A percentile compares a stretch with the other conserved stretches of the same genome.
Conservation (phyloP, 495 filamentous ascomycete species). For the Sabuloglossum arenarium region DNA sequence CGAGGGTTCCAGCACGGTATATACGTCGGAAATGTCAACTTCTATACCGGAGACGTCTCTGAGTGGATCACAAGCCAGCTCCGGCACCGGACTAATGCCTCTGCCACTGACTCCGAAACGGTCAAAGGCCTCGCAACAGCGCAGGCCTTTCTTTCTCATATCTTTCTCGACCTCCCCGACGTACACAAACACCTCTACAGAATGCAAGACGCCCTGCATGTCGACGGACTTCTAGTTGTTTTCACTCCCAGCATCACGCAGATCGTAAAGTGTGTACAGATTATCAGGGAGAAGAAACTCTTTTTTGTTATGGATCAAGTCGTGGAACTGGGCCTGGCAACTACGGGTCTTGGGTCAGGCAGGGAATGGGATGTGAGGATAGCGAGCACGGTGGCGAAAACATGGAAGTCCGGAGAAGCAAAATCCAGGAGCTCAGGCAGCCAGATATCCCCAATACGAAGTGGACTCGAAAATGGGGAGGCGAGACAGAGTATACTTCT, state of each 20-base stretch:
- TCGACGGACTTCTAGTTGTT: constrained; percentile 39
- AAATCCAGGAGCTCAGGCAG: too few relatives aligned
- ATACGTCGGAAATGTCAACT: constrained; percentile 44
- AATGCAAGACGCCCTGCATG: constrained; percentile 32
- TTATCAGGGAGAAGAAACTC: constrained; percentile 27
- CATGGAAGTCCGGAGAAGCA: neutral
- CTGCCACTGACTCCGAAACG: constrained; percentile 7
- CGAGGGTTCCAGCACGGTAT: constrained; percentile 44
- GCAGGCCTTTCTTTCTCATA: constrained; percentile 41
- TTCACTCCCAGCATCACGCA: constrained; percentile 64
- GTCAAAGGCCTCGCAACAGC: constrained; percentile 10
- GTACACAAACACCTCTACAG: constrained; percentile 34
- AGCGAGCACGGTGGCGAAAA: neutral
- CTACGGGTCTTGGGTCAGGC: neutral
- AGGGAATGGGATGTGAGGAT: neutral
- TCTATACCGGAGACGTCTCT: constrained; percentile 43
- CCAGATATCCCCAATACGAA: too few relatives aligned
- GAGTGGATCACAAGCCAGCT: constrained; percentile 37
- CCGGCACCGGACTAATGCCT: constrained; percentile 3
- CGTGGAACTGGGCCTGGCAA: constrained; percentile 34
- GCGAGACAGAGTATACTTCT: too few relatives aligned
- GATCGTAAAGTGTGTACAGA: constrained; percentile 36
- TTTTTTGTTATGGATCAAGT: constrained; percentile 38
- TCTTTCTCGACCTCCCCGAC: constrained; percentile 49
- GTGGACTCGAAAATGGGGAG: too few relatives aligned